phyloP scores from a whole-genome alignment of 1,284 basidiomycete species.

The Mycosarcoma mackinlayi region DNA sequence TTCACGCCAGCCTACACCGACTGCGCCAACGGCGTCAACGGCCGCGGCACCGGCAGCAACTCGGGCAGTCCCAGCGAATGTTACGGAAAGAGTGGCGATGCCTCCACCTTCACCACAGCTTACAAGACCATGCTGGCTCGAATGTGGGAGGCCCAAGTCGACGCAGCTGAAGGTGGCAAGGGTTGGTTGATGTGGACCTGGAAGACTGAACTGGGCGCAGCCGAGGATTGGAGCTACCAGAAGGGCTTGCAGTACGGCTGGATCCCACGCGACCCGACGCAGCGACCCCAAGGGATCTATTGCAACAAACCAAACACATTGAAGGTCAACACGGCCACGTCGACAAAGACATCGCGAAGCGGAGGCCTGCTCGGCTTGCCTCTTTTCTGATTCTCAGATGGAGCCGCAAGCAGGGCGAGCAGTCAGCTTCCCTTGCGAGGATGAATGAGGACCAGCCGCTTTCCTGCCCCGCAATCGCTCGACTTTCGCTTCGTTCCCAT shows the following conservation, averaged over 20 bases:
- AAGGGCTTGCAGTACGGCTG: constrained; percentile 64
- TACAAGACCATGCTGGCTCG: constrained; percentile 86
- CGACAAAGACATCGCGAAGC: neutral
- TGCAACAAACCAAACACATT: constrained; percentile 12
- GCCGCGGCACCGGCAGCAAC: constrained; percentile 73
- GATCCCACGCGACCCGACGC: constrained; percentile 55
- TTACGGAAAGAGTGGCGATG: constrained; percentile 77
- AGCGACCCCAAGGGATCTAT: constrained; percentile 34
- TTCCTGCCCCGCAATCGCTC: too few relatives aligned
- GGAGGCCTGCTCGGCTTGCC: neutral
- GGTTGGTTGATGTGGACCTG: constrained; percentile 89
- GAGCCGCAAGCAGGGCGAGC: too few relatives aligned
- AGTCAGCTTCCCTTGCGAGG: too few relatives aligned
- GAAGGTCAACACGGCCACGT: neutral
- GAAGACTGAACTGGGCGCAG: constrained; percentile 73
- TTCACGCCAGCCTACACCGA: constrained; percentile 77
- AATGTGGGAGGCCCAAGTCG: constrained; percentile 83
- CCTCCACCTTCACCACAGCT: constrained; percentile 76
- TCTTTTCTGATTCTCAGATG: neutral
- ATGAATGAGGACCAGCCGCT: too few relatives aligned
- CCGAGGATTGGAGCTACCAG: constrained; percentile 67
- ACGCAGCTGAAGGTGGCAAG: constrained; percentile 69
- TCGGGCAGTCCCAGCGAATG: constrained; percentile 76
- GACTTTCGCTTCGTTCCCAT: too few relatives aligned
- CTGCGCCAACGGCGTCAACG: constrained; percentile 83